These are phyloP conservation scores for Somion occarium DNA, from an alignment of 1,284 basidiomycete species.

Conservation along the genomic window DNA sequence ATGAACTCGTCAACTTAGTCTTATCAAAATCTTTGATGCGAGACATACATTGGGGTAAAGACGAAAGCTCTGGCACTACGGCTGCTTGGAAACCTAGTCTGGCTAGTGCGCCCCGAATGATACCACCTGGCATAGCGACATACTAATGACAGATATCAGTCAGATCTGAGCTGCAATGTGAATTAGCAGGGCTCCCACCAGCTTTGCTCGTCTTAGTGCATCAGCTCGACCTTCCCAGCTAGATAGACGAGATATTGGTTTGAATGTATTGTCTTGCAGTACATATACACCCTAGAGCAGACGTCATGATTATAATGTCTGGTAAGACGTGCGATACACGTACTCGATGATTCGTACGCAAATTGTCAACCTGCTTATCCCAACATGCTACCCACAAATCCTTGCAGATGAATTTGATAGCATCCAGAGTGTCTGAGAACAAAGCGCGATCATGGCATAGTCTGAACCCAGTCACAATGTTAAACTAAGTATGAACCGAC, in stretches of 20 bases:
- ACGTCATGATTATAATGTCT: not conserved
- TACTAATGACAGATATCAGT: no score
- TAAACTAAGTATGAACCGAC: not conserved
- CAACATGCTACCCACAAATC: slow-evolving; percentile 87
- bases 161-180: not conserved
- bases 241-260: slow-evolving; percentile 76
- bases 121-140: slow-evolving; percentile 72
- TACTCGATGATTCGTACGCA: slow-evolving; percentile 91
- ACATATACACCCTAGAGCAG: slow-evolving; percentile 81
- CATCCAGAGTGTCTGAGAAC: slow-evolving; percentile 82
- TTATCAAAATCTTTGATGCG: not conserved
- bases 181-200: slow-evolving; percentile 44
- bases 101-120: slow-evolving; percentile 77
- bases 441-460: slow-evolving; percentile 71
- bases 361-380: slow-evolving; percentile 94
- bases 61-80: slow-evolving; percentile 72
- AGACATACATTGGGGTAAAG: slow-evolving; percentile 79
- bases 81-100: slow-evolving; percentile 73
- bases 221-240: slow-evolving; percentile 73
- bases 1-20: not conserved
- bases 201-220: slow-evolving; percentile 65
- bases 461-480: slow-evolving; percentile 38
- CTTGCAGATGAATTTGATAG: slow-evolving; percentile 95
- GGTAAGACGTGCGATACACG: slow-evolving; percentile 19
- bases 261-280: slow-evolving; percentile 87